Evolutionary conservation across 768 basidiomycete species (phyloP).

Genomic region (Porpolomopsis calyptriformis): DNA sequence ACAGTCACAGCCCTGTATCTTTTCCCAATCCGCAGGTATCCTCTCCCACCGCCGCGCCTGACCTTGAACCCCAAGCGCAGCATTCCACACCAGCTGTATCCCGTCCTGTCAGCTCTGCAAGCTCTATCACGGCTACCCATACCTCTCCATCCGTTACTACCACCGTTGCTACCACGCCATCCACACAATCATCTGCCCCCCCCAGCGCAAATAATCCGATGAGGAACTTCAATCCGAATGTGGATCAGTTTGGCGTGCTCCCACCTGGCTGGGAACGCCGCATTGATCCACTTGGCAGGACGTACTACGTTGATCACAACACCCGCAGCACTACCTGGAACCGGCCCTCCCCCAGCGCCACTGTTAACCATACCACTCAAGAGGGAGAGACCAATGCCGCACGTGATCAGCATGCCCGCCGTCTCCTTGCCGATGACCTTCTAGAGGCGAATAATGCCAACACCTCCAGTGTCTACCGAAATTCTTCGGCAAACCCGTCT

Average conservation of each 20-base stretch:
- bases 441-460: slow-evolving; percentile 56
- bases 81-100: slow-evolving; percentile 17
- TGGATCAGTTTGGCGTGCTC: slow-evolving; percentile 87
- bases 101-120: slow-evolving; percentile 16
- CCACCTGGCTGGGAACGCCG: slow-evolving; percentile 95
- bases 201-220: slow-evolving; percentile 24
- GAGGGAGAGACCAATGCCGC: slow-evolving; percentile 76
- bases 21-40: slow-evolving; percentile 17
- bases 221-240: slow-evolving; percentile 88
- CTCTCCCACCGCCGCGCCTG: slow-evolving; percentile 17
- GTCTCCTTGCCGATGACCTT: slow-evolving; percentile 75
- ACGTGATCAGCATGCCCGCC: slow-evolving; percentile 76
- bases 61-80: slow-evolving; percentile 16
- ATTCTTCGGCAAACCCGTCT: slow-evolving; percentile 24
- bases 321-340: slow-evolving; percentile 98
- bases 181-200: background rate
- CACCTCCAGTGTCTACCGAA: slow-evolving; percentile 22
- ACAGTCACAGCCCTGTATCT: slow-evolving; percentile 13
- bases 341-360: slow-evolving; percentile 70
- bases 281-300: slow-evolving; percentile 89
- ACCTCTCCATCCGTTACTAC: slow-evolving; percentile 31
- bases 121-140: slow-evolving; percentile 12
- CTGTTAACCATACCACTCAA: slow-evolving; percentile 59
- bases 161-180: slow-evolving; percentile 20
- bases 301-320: slow-evolving; percentile 99